Percentiles rank a stretch among this genome's conserved stretches.
phyloP scores from a whole-genome alignment of 768 basidiomycete genomes.

The Suillus fuscotomentosus region DNA sequence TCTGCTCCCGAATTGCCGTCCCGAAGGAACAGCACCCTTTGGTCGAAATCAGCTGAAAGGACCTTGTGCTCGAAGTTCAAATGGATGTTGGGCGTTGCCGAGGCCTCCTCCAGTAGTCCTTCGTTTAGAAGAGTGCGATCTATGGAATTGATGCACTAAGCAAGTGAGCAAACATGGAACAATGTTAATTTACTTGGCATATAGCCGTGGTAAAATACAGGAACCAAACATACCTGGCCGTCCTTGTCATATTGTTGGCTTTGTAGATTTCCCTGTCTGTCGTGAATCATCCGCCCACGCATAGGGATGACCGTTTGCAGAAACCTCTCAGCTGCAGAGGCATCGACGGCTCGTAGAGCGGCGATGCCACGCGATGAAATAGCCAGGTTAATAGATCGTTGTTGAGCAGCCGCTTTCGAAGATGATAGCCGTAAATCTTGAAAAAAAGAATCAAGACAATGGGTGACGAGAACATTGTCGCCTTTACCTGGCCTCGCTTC shows the following conservation, averaged over 20 bases:
- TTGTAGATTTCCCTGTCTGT: conserved; percentile 62
- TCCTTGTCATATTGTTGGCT: conserved; percentile 88
- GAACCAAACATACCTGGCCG: conserved; percentile 64
- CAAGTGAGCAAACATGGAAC: conserved; percentile 17
- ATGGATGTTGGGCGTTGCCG: conserved; percentile 58
- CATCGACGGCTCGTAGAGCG: conserved; percentile 81
- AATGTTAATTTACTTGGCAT: conserved; percentile 16
- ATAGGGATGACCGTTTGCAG: conserved; percentile 85
- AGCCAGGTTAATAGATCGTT: conserved; percentile 94
- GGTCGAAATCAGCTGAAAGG: conserved; percentile 71
- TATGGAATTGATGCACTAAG: conserved; percentile 91
- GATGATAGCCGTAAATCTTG: conserved; percentile 74
- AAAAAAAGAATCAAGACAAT: conserved; percentile 11
- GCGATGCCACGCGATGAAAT: conserved; percentile 92
- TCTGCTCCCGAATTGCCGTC: conserved; percentile 44
- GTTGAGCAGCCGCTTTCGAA: conserved; percentile 61
- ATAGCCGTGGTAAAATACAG: conserved; percentile 17
- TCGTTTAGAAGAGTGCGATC: conserved; percentile 87
- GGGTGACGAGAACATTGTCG: conserved; percentile 13
- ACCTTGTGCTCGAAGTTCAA: conserved; percentile 84
- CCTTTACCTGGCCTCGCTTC: conserved; percentile 74
- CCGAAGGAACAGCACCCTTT: conserved; percentile 51
- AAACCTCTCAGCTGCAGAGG: conserved; percentile 64
- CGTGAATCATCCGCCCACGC: conserved; percentile 95
- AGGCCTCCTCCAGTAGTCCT: conserved; percentile 74